Evolutionary conservation across 208 protist genomes (phyloP).

Genomic region (Spongospora subterranea): DNA sequence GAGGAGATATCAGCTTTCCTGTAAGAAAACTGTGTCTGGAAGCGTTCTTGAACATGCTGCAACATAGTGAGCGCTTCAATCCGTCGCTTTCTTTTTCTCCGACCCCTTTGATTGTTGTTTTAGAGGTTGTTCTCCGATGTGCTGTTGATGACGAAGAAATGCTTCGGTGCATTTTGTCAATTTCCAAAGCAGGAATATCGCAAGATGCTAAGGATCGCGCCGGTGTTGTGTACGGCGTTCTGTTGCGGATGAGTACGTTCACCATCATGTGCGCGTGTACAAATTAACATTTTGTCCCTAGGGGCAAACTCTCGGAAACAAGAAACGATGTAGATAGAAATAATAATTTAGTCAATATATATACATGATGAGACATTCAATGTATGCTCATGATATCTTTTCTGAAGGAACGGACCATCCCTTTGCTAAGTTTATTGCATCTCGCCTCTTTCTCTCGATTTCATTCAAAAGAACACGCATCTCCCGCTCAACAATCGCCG

Average conservation of each 20-base stretch:
- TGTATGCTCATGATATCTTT: too few species aligned
- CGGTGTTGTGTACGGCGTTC: background rate
- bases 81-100: background rate
- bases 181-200: background rate
- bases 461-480: background rate
- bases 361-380: too few species aligned
- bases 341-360: too few species aligned
- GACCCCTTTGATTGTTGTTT: background rate
- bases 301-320: too few species aligned
- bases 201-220: background rate
- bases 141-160: background rate
- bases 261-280: too few species aligned
- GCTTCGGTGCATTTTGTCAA: background rate
- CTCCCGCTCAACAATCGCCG: background rate
- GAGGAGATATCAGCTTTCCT: background rate
- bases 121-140: background rate
- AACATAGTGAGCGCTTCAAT: background rate
- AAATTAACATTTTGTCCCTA: too few species aligned
- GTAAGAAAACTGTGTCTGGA: background rate
- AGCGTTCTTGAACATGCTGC: constrained; percentile 10
- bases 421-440: background rate
- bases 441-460: background rate
- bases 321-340: too few species aligned
- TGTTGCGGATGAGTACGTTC: constrained; percentile 8
- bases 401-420: too few species aligned